These are phyloP conservation scores for Rosa hybrid DNA, from an alignment of 331 rosid genomes.

Conservation along the genomic window DNA sequence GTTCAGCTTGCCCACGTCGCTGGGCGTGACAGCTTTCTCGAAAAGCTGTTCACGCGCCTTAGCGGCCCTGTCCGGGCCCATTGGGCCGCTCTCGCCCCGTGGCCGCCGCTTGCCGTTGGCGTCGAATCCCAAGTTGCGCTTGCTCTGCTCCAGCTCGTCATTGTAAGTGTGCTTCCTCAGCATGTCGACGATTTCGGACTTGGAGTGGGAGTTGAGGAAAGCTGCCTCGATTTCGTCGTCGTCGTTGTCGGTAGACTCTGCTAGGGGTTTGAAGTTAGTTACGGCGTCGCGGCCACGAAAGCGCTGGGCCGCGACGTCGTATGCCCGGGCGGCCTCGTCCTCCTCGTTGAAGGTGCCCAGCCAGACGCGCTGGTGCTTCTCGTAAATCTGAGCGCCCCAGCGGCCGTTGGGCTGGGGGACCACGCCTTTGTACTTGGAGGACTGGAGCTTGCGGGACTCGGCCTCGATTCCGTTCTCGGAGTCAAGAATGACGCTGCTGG, in stretches of 20 bases:
- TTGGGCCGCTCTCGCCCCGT: not conserved
- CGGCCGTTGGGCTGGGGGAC: slow-evolving; percentile 99
- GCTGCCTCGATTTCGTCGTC: slow-evolving; percentile 50
- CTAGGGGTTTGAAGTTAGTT: slow-evolving; percentile 65
- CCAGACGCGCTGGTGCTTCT: slow-evolving; percentile 99
- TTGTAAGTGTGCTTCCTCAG: slow-evolving; percentile 83
- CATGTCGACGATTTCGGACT: slow-evolving; percentile 96
- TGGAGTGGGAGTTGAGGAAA: slow-evolving; percentile 76
- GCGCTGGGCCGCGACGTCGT: slow-evolving; percentile 84
- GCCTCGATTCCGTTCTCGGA: slow-evolving; percentile 59
- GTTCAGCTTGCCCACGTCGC: slow-evolving; percentile 93
- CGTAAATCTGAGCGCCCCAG: slow-evolving; percentile 99
- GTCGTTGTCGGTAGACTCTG: not conserved
- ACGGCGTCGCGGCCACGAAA: slow-evolving; percentile 98
- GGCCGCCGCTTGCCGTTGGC: slow-evolving; percentile 22
- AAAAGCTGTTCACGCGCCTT: slow-evolving; percentile 73
- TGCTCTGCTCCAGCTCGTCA: slow-evolving; percentile 86
- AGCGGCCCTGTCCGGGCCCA: slow-evolving; percentile 9
- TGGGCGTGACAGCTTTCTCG: slow-evolving; percentile 90
- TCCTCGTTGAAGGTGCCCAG: slow-evolving; percentile 93
- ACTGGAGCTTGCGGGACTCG: slow-evolving; percentile 82
- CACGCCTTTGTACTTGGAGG: slow-evolving; percentile 88
- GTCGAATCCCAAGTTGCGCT: slow-evolving; percentile 48
- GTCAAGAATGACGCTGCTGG: slow-evolving; percentile 60
- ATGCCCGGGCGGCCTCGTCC: slow-evolving; percentile 84